Evolutionary conservation across 352 stramenopile genomes (phyloP).

Genomic region (Globisporangium echinulatum): DNA sequence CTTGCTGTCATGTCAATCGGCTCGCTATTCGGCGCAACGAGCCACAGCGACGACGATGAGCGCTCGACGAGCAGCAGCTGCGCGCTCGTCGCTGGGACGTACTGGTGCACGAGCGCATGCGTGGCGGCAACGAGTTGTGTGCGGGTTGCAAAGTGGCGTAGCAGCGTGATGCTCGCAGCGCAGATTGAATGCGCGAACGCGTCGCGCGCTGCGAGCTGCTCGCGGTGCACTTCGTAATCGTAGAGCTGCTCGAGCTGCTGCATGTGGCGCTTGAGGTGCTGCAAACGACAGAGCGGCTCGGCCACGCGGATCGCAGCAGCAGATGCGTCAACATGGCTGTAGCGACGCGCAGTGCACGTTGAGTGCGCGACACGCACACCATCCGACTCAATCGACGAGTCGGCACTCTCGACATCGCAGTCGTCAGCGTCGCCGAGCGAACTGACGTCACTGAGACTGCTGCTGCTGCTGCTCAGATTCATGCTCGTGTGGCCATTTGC

Average conservation of each 20-base stretch:
- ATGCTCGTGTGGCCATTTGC: neutral
- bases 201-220: constrained; percentile 30
- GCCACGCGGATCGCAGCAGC: neutral
- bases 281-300: constrained; percentile 17
- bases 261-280: constrained; percentile 43
- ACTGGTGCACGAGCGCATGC: constrained; percentile 34
- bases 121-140: constrained; percentile 30
- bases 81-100: constrained; percentile 21
- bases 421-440: constrained; percentile 10
- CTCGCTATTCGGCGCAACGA: constrained; percentile 11
- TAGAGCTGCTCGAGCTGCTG: constrained; percentile 45
- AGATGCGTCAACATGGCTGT: no score
- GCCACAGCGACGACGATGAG: neutral
- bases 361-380: constrained; percentile 4
- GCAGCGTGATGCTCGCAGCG: constrained; percentile 38
- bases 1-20: neutral
- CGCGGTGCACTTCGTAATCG: constrained; percentile 35
- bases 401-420: neutral
- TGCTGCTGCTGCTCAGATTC: constrained; percentile 4
- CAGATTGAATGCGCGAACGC: constrained; percentile 33
- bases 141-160: constrained; percentile 30
- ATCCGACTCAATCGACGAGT: constrained; percentile 2
- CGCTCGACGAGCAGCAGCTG: constrained; percentile 25
- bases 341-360: neutral
- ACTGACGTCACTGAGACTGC: neutral